Percentiles rank a stretch among this genome's conserved stretches.
Evolutionary conservation across 1,284 basidiomycete species (phyloP).

Genomic region (Austroboletus novae-zelandiae): DNA sequence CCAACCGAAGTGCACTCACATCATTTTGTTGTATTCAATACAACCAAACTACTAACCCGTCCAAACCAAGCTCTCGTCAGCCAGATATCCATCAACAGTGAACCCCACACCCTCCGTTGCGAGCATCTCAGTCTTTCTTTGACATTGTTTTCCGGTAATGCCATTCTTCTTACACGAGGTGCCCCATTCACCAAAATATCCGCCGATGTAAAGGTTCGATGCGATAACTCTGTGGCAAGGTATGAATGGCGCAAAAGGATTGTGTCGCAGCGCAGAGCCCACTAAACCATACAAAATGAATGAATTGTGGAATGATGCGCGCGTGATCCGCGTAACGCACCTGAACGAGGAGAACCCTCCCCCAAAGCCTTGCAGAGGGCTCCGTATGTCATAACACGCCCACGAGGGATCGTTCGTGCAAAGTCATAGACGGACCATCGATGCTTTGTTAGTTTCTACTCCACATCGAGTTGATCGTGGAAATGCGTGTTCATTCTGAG

Average conservation of each 20-base stretch:
- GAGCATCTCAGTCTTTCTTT: conserved; percentile 46
- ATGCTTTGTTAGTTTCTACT: conserved; percentile 45
- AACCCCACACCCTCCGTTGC: conserved; percentile 50
- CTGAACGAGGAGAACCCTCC: conserved; percentile 56
- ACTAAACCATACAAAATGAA: conserved; percentile 36
- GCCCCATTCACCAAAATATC: conserved; percentile 62
- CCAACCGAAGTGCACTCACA: too few relatives aligned
- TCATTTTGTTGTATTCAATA: too few relatives aligned
- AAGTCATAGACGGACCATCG: conserved; percentile 65
- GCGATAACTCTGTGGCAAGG: conserved; percentile 69
- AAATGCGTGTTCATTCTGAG: neutral
- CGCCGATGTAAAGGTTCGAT: conserved; percentile 56
- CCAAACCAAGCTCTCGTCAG: conserved; percentile 19
- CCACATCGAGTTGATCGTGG: too few relatives aligned
- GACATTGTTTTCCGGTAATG: conserved; percentile 7
- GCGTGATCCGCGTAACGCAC: conserved; percentile 30
- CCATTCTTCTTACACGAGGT: conserved; percentile 16
- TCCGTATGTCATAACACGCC: conserved; percentile 58
- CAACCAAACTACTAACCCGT: neutral
- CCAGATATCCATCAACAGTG: conserved; percentile 41
- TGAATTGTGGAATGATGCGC: neutral
- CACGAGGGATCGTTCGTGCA: conserved; percentile 44
- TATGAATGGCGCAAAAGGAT: conserved; percentile 62
- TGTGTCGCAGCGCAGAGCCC: conserved; percentile 55
- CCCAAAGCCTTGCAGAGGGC: conserved; percentile 48